phyloP scores from a whole-genome alignment of 768 basidiomycete genomes.

The Rhodosporidiobolus odoratus region DNA sequence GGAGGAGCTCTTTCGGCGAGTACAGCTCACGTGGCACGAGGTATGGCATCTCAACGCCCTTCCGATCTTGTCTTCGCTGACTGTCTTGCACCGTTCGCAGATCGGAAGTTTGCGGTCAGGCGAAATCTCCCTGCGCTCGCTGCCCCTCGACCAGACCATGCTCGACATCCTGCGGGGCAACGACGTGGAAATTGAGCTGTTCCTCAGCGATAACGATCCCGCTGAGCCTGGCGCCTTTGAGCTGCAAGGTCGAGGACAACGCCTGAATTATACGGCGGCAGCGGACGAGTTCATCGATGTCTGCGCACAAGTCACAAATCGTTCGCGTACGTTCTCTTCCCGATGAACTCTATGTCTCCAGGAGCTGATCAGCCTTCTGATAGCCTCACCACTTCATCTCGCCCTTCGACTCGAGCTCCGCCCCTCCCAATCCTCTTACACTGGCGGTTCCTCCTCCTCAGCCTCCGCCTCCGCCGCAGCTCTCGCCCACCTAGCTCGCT shows the following conservation, averaged over 20 bases:
- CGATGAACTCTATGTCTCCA: background rate
- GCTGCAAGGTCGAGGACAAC: conserved; percentile 46
- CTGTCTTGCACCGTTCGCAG: conserved; percentile 49
- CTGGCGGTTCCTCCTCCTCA: conserved; percentile 45
- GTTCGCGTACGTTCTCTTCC: conserved; percentile 56
- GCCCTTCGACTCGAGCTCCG: conserved; percentile 50
- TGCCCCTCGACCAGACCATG: conserved; percentile 72
- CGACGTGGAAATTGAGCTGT: conserved; percentile 58
- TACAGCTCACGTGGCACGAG: conserved; percentile 79
- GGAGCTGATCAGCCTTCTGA: background rate
- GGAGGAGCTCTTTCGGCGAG: conserved; percentile 68
- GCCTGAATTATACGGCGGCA: conserved; percentile 51
- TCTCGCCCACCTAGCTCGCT: conserved; percentile 57
- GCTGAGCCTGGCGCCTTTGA: conserved; percentile 28
- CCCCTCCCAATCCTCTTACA: conserved; percentile 48
- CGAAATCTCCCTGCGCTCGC: conserved; percentile 67
- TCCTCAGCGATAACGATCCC: conserved; percentile 49
- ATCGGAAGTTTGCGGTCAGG: conserved; percentile 72
- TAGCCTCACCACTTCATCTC: conserved; percentile 2
- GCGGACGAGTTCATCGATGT: conserved; percentile 64
- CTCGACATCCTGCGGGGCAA: conserved; percentile 69
- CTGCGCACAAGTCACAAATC: conserved; percentile 57
- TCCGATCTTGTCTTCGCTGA: background rate
- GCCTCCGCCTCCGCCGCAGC: conserved; percentile 51
- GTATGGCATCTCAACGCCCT: conserved; percentile 49